Base-by-base conservation (phyloP, 2,329 filamentous ascomycete genomes). In the Sphaerostilbella broomeana region DNA sequence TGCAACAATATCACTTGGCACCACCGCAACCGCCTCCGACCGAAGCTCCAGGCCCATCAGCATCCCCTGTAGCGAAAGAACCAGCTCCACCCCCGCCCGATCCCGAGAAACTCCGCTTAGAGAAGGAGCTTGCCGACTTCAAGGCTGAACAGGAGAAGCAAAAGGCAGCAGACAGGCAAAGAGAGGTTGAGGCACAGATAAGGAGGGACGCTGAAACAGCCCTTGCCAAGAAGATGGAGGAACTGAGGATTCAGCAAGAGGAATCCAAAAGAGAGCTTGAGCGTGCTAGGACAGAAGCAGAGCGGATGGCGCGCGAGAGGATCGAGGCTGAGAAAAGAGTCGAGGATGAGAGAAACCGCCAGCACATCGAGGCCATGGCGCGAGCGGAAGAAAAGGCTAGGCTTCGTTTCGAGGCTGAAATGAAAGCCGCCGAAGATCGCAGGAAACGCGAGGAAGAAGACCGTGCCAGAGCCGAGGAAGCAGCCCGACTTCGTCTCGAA, bases 21-120 rank as follows among this genome's bases (percentile, higher is more conserved):
- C 64, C 38, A 1, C 58, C 64, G n/a, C 67, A 61, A 0, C 62
- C 66, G 5, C 65, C 69, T 0, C 55, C 63, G 4, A 68, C 68
- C 4, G 67, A 71, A 40, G 52, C 57, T 12, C 60, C 62, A 1
- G 62, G 52, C 11, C 54, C 47, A n/a, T 49, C 62, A 6, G 55
- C 62, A 8, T 25, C 38, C 19, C 38, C 38, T 11, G 60, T 64
- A 1, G 62, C 63, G 5, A 60, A 64, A 50, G 64, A 65, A 42
- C 60, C 61, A 11, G 29, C 38, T 34, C 38, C 38, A 12, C 56
- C 58, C 10, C 53, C 51, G 4, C 54, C 54, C 20, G 74, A 82
- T 38, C 68, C 73, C 2, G 73, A 82, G 40, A 77, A 77, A 51
- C 65, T 81, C 46, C 66, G 67, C n/a, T 70, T 81, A 41, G 72